Conservation (phyloP, 768 basidiomycete genomes). For the Filobasidium floriforme region DNA sequence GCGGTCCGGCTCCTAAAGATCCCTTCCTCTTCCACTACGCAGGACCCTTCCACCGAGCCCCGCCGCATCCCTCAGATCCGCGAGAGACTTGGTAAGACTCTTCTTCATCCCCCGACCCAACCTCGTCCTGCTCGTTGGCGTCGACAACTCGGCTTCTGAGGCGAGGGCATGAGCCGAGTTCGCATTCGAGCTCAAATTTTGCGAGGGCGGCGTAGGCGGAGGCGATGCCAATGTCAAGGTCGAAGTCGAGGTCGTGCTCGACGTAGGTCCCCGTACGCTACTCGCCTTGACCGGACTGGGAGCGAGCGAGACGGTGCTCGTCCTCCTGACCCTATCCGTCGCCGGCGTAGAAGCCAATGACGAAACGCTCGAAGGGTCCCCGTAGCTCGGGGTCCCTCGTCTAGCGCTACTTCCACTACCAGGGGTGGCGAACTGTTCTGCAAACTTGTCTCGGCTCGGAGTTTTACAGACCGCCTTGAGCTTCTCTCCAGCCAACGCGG, state of each 20-base stretch:
- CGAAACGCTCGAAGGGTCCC: neutral
- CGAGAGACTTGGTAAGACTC: neutral
- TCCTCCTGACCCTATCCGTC: neutral
- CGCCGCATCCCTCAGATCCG: slow-evolving; percentile 1
- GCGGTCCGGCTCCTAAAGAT: neutral
- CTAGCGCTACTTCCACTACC: no score
- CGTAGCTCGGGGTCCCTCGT: no score
- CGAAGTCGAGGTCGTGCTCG: no score
- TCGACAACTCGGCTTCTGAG: neutral
- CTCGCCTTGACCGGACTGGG: neutral
- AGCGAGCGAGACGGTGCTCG: neutral
- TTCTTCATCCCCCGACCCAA: neutral
- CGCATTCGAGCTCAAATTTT: no score
- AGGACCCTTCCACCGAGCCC: neutral
- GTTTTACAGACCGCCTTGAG: neutral
- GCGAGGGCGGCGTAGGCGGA: no score
- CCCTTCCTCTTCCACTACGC: neutral
- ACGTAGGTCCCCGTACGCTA: neutral
- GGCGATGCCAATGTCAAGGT: no score
- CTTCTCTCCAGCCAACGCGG: neutral
- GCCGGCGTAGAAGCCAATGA: neutral
- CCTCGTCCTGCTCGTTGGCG: neutral
- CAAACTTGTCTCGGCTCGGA: no score
- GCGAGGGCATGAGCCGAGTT: neutral
- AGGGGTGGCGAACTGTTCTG: no score